Evolutionary conservation across 2,329 filamentous ascomycete species (phyloP).

Genomic region (Penicillium concentricum): DNA sequence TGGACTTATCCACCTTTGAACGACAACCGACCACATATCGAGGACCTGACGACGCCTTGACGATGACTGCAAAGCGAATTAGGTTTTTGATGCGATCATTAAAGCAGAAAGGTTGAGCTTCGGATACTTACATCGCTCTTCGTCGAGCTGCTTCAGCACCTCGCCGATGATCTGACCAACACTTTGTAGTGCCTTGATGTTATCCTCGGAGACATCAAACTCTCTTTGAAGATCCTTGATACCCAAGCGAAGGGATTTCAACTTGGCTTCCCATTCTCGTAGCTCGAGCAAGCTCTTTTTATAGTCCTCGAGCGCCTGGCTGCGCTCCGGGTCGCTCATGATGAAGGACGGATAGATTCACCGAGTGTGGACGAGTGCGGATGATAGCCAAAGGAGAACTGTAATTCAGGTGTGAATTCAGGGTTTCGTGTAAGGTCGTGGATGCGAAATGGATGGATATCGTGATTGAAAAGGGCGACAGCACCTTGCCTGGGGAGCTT

Average conservation of each 20-base stretch:
- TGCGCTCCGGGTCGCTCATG: constrained; percentile 55
- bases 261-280: constrained; percentile 97
- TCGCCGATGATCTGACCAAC: constrained; percentile 99
- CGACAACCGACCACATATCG: constrained; percentile 98
- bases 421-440: background rate
- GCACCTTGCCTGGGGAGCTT: constrained; percentile 30
- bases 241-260: constrained; percentile 88
- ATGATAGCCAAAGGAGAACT: background rate
- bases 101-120: constrained; percentile 5
- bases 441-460: constrained; percentile 12
- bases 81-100: constrained; percentile 14
- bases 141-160: constrained; percentile 96
- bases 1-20: constrained; percentile 95
- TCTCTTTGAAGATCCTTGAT: constrained; percentile 95
- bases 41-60: constrained; percentile 95
- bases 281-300: constrained; percentile 85
- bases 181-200: constrained; percentile 98
- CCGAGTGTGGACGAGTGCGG: background rate
- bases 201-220: constrained; percentile 96
- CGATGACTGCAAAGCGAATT: constrained; percentile 68
- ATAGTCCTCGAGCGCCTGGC: constrained; percentile 73
- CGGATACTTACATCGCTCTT: constrained; percentile 81
- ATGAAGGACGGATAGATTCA: constrained; percentile 16
- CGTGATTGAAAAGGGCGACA: constrained; percentile 16
- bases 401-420: background rate